phyloP scores from a whole-genome alignment of 2,329 filamentous ascomycete species.

The Sclerotinia subarctica region DNA sequence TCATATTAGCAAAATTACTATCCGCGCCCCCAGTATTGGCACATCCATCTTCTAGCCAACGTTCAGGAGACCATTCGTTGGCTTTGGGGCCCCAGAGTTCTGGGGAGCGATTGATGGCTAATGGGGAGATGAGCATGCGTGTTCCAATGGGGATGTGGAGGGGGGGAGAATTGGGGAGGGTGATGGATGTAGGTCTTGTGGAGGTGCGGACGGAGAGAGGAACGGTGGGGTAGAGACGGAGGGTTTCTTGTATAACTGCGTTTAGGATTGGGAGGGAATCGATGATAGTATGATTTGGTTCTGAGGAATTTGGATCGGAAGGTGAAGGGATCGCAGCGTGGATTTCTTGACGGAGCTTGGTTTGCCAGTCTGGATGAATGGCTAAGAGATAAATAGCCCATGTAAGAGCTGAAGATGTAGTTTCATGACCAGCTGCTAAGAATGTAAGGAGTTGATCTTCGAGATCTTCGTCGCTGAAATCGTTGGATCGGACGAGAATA shows the following conservation, averaged over 20 bases:
- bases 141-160: constrained; percentile 57
- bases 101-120: constrained; percentile 54
- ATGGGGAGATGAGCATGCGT: constrained; percentile 51
- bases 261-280: constrained; percentile 65
- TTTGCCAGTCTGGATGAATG: constrained; percentile 55
- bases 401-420: constrained; percentile 68
- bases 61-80: constrained; percentile 56
- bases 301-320: constrained; percentile 16
- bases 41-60: constrained; percentile 45
- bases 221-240: constrained; percentile 66
- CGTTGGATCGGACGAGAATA: constrained; percentile 70
- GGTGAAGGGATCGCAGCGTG: constrained; percentile 43
- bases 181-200: constrained; percentile 53
- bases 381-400: constrained; percentile 59
- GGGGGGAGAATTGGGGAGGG: constrained; percentile 54
- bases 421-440: constrained; percentile 76
- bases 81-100: constrained; percentile 61
- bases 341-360: constrained; percentile 59
- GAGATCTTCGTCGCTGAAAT: constrained; percentile 71
- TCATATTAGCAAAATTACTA: constrained; percentile 75
- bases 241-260: constrained; percentile 63
- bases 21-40: constrained; percentile 60
- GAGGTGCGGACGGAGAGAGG: constrained; percentile 62
- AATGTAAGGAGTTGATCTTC: constrained; percentile 88
- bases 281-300: constrained; percentile 47